Evolutionary conservation across 352 stramenopile species (phyloP), one percentile per base, ranked within the genome.

Genomic region (Saprolegnia diclina): DNA sequence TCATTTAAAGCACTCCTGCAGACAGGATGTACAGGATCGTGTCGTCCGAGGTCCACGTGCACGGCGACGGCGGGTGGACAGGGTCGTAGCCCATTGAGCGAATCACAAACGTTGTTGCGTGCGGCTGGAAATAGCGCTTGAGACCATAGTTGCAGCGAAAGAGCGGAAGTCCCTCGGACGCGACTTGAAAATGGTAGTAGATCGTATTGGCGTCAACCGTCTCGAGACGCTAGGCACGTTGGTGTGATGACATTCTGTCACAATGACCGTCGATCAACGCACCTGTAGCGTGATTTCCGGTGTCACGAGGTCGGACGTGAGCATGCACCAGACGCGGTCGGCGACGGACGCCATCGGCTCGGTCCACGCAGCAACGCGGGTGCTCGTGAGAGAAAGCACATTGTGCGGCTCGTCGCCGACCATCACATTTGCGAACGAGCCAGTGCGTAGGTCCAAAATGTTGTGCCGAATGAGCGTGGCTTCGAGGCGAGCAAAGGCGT

Each of bases 141-240:
- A 59, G 24, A 35, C 24, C 52, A 9, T 59, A 59, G 52, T 59
- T 59, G 52, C 52, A 59, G 35, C 52, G 52, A 40, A 59, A n/a
- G 3, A 59, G 52, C 13, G 52, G n/a, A 2, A 59, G n/a, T 1
- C 52, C 24, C 24, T 59, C 52, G 3, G 11, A n/a, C 3, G 11
- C 35, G 13, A 59, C 52, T 1, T 59, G 11, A 9, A 59, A 59
- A 10, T 59, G 52, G 19, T 59, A 59, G 35, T 59, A 59, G 52
- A 59, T 59, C 19, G 52, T 59, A 24, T 59, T 24, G 13, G 13
- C 35, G 19, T 59, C 52, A 9, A 59, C 52, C 11, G 35, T 59
- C 19, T 59, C 52, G 10, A 59, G 35, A 16, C 24, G 24, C 52
- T 59, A 24, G 19, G 11, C 16, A n/a, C n/a, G n/a, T n/a, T n/a